A percentile compares a stretch with the other conserved stretches of the same genome.
Conservation (phyloP, 768 basidiomycete species). For the Cyclocybe aegerita region DNA sequence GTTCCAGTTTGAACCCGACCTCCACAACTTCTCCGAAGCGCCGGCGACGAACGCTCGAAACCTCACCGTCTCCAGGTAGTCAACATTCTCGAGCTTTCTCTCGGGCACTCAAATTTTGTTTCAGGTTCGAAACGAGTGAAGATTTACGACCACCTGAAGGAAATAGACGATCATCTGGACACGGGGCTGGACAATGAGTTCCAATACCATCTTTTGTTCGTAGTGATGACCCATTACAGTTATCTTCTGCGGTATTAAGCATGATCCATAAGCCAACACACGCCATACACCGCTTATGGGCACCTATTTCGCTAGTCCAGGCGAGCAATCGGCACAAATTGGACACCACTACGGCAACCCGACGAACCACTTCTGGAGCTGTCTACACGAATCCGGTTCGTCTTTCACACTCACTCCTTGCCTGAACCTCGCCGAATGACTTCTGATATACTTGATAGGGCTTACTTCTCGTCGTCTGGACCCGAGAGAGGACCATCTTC, state of each 20-base stretch:
- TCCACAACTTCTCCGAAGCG: too few relatives aligned
- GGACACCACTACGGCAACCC: conserved; percentile 83
- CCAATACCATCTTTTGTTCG: neutral
- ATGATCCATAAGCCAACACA: conserved; percentile 10
- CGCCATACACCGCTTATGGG: neutral
- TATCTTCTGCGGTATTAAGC: conserved; percentile 88
- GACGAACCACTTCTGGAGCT: conserved; percentile 82
- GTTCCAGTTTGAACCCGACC: too few relatives aligned
- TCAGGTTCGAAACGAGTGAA: conserved; percentile 13
- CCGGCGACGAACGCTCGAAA: too few relatives aligned
- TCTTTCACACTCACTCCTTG: neutral
- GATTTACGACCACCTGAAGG: conserved; percentile 15
- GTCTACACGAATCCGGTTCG: conserved; percentile 64
- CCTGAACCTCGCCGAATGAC: neutral
- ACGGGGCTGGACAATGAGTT: conserved; percentile 16
- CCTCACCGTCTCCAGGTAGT: too few relatives aligned
- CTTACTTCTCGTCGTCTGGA: conserved; percentile 52
- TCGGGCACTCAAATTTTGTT: too few relatives aligned
- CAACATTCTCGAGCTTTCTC: too few relatives aligned
- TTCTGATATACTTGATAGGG: conserved; percentile 32
- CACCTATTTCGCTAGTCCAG: conserved; percentile 46
- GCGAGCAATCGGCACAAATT: conserved; percentile 59
- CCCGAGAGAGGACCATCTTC: conserved; percentile 58
- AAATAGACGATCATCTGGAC: conserved; percentile 13
- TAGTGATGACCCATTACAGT: conserved; percentile 39